Conservation (phyloP, 495 filamentous ascomycete genomes). For the Corynascus novoguineensis region DNA sequence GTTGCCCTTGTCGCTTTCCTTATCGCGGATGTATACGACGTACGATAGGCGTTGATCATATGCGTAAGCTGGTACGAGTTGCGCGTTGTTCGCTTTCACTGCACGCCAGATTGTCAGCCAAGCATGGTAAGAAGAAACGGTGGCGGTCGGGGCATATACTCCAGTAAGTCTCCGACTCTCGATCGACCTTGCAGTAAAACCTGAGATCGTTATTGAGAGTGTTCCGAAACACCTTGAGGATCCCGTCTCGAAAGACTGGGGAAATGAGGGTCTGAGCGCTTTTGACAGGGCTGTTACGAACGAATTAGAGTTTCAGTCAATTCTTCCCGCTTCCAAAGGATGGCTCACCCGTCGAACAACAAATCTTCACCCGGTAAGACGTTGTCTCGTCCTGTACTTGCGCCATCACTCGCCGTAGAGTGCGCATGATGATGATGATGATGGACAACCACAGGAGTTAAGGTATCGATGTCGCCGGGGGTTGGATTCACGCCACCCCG, state of each 20-base stretch:
- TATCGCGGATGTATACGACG: conserved; percentile 32
- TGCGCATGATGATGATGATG: conserved; percentile 2
- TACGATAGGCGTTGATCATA: conserved; percentile 31
- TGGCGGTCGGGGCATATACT: conserved; percentile 16
- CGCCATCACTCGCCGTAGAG: not conserved
- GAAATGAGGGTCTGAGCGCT: conserved; percentile 24
- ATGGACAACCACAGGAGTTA: conserved; percentile 28
- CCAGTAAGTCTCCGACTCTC: conserved; percentile 34
- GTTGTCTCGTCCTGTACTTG: conserved; percentile 27
- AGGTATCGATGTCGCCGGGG: conserved; percentile 20
- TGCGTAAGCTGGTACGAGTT: conserved; percentile 34
- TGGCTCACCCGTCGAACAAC: conserved; percentile 29
- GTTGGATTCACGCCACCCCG: not conserved
- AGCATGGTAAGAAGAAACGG: not conserved
- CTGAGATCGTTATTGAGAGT: conserved; percentile 26
- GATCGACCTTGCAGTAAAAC: conserved; percentile 29
- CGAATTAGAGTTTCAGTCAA: not conserved
- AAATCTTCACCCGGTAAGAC: conserved; percentile 33
- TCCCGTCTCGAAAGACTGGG: conserved; percentile 24
- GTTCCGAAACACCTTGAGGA: conserved; percentile 33
- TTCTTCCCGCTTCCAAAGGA: not conserved
- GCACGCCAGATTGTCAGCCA: not conserved
- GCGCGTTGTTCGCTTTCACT: conserved; percentile 33
- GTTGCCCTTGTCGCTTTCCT: conserved; percentile 22
- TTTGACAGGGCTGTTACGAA: conserved; percentile 22